phyloP scores from a whole-genome alignment of 805 yeast species.

The Saturnispora saitoi region DNA sequence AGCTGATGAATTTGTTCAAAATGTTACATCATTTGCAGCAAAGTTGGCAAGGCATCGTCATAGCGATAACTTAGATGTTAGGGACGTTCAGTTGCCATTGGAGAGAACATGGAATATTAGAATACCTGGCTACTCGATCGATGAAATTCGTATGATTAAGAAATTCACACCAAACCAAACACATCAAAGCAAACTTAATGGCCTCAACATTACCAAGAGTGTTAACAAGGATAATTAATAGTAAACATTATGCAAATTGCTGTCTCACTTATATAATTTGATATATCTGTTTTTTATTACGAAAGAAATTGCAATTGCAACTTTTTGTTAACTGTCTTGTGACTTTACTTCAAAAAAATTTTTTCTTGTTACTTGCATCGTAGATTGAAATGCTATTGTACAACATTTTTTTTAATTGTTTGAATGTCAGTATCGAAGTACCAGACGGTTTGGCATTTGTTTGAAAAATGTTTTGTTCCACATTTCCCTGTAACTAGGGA shows the following conservation, averaged over 20 bases:
- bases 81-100: conserved; percentile 84
- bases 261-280: neutral
- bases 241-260: neutral
- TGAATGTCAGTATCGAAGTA: neutral
- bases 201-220: conserved; percentile 56
- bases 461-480: conserved; percentile 2
- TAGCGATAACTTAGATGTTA: conserved; percentile 75
- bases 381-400: neutral
- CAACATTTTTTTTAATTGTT: neutral
- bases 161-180: conserved; percentile 59
- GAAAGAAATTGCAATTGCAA: too few relatives aligned
- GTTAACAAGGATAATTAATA: conserved; percentile 37
- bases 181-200: conserved; percentile 60
- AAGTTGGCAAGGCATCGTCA: conserved; percentile 91
- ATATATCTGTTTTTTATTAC: conserved; percentile 7
- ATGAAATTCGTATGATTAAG: conserved; percentile 74
- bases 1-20: conserved; percentile 90
- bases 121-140: conserved; percentile 87
- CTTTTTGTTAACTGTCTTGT: too few relatives aligned
- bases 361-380: neutral
- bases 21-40: conserved; percentile 90
- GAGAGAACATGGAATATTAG: conserved; percentile 93
- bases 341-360: neutral
- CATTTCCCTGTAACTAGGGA: conserved; percentile 3
- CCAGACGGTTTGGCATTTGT: neutral